These are phyloP conservation scores for Sesbania bispinosa DNA, from an alignment of 306 rosid species.

Conservation along the genomic window DNA sequence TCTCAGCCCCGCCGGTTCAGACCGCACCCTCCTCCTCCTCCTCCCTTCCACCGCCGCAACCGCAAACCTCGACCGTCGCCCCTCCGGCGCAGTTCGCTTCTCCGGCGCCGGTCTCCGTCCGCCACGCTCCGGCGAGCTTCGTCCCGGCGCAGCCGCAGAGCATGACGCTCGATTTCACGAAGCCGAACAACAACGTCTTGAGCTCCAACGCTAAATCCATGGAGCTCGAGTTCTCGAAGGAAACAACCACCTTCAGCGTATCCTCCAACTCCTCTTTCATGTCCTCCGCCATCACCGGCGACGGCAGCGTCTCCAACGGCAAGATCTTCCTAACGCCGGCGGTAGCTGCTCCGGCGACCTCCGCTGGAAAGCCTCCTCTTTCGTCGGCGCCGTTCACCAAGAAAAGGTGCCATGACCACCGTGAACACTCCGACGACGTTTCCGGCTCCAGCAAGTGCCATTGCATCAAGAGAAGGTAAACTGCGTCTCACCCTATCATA, in stretches of 20 bases:
- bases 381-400: slow-evolving; percentile 45
- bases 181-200: slow-evolving; percentile 43
- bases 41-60: not conserved
- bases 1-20: not conserved
- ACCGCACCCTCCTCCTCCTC: not conserved
- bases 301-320: slow-evolving; percentile 85
- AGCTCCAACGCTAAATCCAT: slow-evolving; percentile 44
- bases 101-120: slow-evolving; percentile 28
- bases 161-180: slow-evolving; percentile 75
- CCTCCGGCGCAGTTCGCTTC: slow-evolving; percentile 34
- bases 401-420: slow-evolving; percentile 73
- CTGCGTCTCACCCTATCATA: not conserved
- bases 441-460: slow-evolving; percentile 80
- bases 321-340: slow-evolving; percentile 52
- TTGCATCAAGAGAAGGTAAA: slow-evolving; percentile 81
- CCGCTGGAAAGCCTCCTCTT: slow-evolving; percentile 67
- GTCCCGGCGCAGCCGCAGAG: slow-evolving; percentile 50
- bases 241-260: slow-evolving; percentile 57
- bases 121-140: slow-evolving; percentile 30
- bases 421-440: slow-evolving; percentile 49
- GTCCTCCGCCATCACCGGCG: slow-evolving; percentile 92
- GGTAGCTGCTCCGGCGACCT: slow-evolving; percentile 24
- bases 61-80: not conserved
- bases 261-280: slow-evolving; percentile 81
- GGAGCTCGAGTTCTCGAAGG: slow-evolving; percentile 67